Percentiles rank a stretch among this genome's conserved stretches.
phyloP scores from a whole-genome alignment of 768 basidiomycete genomes.

The Fibroporia radiculosa region DNA sequence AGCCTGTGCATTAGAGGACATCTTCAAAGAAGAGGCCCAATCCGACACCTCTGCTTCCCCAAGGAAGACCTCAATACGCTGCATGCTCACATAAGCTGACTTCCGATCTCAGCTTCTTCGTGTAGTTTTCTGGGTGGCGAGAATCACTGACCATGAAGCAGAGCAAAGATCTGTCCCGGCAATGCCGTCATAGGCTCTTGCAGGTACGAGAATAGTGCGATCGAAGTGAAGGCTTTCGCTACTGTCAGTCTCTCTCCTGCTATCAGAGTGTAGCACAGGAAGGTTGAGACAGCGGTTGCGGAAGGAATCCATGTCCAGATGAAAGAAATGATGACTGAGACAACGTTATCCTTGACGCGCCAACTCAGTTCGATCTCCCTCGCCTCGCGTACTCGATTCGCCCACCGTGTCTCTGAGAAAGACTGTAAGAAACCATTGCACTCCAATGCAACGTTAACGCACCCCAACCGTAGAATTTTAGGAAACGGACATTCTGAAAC shows the following conservation, averaged over 20 bases:
- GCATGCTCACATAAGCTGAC: constrained; percentile 69
- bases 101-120: constrained; percentile 6
- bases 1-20: constrained; percentile 8
- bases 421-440: neutral
- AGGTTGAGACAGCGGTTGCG: constrained; percentile 54
- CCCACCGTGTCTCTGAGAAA: constrained; percentile 19
- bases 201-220: constrained; percentile 68
- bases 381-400: constrained; percentile 25
- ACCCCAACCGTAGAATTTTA: constrained; percentile 79
- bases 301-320: constrained; percentile 75
- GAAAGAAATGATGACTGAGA: constrained; percentile 56
- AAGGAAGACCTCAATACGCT: constrained; percentile 69
- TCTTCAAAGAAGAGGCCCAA: constrained; percentile 65
- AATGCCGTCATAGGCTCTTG: constrained; percentile 60
- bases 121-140: neutral
- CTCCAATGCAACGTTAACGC: constrained; percentile 5
- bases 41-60: constrained; percentile 69
- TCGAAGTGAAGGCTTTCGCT: constrained; percentile 73
- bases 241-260: constrained; percentile 63
- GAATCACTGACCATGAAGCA: constrained; percentile 44
- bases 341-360: constrained; percentile 56
- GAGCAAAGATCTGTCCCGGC: constrained; percentile 55
- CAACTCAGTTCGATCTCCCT: constrained; percentile 60
- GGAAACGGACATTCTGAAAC: constrained; percentile 63
- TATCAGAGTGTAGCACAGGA: constrained; percentile 60